A percentile compares a stretch with the other conserved stretches of the same genome.
Conservation (phyloP, 345 rosid genomes). For the Zanthoxylum bungeanum region DNA sequence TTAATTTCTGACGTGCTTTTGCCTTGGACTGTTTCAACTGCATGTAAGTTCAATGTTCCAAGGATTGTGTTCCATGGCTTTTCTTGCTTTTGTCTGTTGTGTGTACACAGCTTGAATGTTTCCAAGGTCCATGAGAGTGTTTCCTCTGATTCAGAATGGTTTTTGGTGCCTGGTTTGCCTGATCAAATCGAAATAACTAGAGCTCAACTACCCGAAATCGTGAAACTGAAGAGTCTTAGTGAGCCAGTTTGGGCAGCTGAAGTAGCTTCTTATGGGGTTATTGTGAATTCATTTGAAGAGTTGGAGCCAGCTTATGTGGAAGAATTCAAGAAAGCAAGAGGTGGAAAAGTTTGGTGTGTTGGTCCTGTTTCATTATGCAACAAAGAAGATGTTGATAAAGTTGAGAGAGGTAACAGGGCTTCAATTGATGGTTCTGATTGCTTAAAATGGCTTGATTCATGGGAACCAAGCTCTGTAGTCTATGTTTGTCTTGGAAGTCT, state of each 20-base stretch:
- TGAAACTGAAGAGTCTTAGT: not conserved
- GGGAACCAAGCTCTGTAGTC: not conserved
- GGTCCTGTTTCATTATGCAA: not conserved
- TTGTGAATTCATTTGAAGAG: conserved; percentile 1
- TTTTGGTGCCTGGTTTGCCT: not conserved
- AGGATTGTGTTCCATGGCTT: not conserved
- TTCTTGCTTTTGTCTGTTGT: not conserved
- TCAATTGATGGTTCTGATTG: not conserved
- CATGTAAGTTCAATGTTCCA: not conserved
- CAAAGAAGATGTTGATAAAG: not conserved
- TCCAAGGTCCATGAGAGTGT: not conserved
- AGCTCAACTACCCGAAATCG: not conserved
- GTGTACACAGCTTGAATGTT: not conserved
- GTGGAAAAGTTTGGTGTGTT: not conserved
- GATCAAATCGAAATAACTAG: not conserved
- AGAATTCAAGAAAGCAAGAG: not conserved
- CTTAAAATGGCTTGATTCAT: not conserved
- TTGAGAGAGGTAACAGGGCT: not conserved
- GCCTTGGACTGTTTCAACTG: not conserved
- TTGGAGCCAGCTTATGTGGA: not conserved
- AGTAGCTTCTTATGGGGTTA: not conserved
- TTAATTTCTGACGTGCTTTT: not conserved
- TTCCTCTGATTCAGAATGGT: not conserved
- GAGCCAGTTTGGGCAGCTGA: not conserved
- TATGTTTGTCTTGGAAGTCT: conserved; percentile 4